Conservation (phyloP, 2,329 filamentous ascomycete genomes). For the Zopfia rhizophila region DNA sequence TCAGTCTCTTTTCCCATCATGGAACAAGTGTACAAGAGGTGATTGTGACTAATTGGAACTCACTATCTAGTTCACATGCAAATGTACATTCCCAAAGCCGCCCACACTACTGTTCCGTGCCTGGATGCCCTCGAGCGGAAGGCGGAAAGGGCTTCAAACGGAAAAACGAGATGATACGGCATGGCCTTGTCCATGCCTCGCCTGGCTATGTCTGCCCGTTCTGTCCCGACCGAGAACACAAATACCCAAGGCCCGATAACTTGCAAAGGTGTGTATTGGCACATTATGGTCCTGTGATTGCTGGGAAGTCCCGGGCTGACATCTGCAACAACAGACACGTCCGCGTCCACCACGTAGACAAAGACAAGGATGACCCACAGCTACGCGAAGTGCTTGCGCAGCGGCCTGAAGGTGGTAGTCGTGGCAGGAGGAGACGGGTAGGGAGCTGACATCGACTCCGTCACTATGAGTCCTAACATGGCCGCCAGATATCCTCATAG, state of each 20-base stretch:
- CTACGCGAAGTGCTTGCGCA: slow-evolving; percentile 87
- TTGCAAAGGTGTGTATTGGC: slow-evolving; percentile 77
- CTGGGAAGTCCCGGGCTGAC: slow-evolving; percentile 1
- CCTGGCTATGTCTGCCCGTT: slow-evolving; percentile 97
- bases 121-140: slow-evolving; percentile 66
- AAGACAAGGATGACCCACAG: slow-evolving; percentile 84
- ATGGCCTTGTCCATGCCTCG: slow-evolving; percentile 90
- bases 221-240: slow-evolving; percentile 92
- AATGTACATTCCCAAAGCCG: slow-evolving; percentile 72
- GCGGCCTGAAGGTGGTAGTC: slow-evolving; percentile 82
- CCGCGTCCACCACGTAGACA: slow-evolving; percentile 88
- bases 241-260: slow-evolving; percentile 95
- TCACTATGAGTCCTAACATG: slow-evolving; percentile 8
- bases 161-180: slow-evolving; percentile 77
- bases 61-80: slow-evolving; percentile 69
- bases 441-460: slow-evolving; percentile 33
- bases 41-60: too few species aligned
- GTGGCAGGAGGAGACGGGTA: slow-evolving; percentile 78
- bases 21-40: neutral
- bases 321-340: slow-evolving; percentile 74
- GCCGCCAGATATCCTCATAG: slow-evolving; percentile 12
- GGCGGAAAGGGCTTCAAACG: slow-evolving; percentile 75
- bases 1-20: neutral
- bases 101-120: slow-evolving; percentile 72
- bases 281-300: neutral